Conservation (phyloP, 345 rosid species). For the Psidium friedrichsthalianum region DNA sequence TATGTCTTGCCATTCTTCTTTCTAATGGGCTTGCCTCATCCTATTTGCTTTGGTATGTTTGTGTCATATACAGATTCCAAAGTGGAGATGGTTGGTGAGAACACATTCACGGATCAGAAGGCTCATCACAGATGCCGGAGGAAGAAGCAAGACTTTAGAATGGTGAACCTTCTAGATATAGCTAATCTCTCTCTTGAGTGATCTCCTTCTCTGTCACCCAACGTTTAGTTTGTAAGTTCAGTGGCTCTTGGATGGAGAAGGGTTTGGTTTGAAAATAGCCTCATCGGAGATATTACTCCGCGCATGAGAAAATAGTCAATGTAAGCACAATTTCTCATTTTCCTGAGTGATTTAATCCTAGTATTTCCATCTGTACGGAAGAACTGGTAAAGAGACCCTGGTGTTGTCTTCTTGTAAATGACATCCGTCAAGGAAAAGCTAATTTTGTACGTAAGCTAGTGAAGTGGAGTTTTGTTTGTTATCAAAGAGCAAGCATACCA, state of each 20-base stretch:
- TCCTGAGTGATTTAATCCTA: background rate
- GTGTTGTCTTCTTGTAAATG: background rate
- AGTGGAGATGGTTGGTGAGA: conserved; percentile 65
- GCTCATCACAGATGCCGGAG: conserved; percentile 72
- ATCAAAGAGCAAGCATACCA: background rate
- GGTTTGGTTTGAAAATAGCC: background rate
- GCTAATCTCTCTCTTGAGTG: background rate
- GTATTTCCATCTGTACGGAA: background rate
- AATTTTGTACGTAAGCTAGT: background rate
- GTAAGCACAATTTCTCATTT: background rate
- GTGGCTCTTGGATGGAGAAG: background rate
- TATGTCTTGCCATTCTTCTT: background rate
- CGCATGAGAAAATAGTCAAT: background rate
- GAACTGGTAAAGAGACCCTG: background rate
- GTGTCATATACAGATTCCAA: conserved; percentile 41
- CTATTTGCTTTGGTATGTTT: background rate
- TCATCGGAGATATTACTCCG: background rate
- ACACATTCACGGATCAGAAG: conserved; percentile 65
- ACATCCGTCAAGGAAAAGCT: background rate
- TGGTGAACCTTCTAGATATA: conserved; percentile 49
- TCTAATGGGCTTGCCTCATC: background rate
- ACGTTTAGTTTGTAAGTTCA: background rate
- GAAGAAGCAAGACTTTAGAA: conserved; percentile 76
- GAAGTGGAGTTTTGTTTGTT: background rate
- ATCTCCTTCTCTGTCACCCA: background rate